Conservation (phyloP, 1,284 basidiomycete species). For the Heliocybe sulcata region DNA sequence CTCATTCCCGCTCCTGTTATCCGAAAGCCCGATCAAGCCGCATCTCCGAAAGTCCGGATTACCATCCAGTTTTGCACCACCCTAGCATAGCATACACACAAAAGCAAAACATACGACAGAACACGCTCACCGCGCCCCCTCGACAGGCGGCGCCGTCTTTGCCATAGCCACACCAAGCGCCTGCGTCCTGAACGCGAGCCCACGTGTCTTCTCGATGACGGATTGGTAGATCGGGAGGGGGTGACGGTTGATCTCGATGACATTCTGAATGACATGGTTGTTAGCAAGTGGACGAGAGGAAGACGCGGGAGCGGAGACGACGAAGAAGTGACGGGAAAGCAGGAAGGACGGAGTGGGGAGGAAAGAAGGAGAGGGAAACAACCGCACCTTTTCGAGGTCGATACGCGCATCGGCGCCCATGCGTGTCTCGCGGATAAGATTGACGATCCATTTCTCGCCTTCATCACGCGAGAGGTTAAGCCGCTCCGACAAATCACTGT, state of each 20-base stretch:
- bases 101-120: not conserved
- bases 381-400: constrained; percentile 81
- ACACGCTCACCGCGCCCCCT: not conserved
- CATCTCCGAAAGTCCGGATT: not conserved
- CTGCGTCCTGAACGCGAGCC: constrained; percentile 86
- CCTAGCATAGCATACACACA: not conserved
- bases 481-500: constrained; percentile 85
- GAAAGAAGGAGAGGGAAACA: constrained; percentile 1
- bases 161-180: constrained; percentile 84
- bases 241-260: constrained; percentile 92
- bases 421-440: constrained; percentile 93
- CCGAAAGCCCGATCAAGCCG: not conserved
- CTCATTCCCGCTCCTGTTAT: not conserved
- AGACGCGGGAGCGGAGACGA: constrained; percentile 5
- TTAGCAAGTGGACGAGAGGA: too few relatives aligned
- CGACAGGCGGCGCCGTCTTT: not conserved
- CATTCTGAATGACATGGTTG: constrained; percentile 65
- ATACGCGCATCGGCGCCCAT: constrained; percentile 97
- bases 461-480: constrained; percentile 90
- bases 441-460: constrained; percentile 99
- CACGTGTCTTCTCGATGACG: constrained; percentile 94
- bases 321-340: constrained; percentile 3
- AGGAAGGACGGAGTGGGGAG: not conserved
- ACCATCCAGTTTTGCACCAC: not conserved
- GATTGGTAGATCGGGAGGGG: constrained; percentile 89